A percentile compares a stretch with the other conserved stretches of the same genome.
phyloP scores from a whole-genome alignment of 371 early-diverging fungal genomes.

The Batrachochytrium dendrobatidis region DNA sequence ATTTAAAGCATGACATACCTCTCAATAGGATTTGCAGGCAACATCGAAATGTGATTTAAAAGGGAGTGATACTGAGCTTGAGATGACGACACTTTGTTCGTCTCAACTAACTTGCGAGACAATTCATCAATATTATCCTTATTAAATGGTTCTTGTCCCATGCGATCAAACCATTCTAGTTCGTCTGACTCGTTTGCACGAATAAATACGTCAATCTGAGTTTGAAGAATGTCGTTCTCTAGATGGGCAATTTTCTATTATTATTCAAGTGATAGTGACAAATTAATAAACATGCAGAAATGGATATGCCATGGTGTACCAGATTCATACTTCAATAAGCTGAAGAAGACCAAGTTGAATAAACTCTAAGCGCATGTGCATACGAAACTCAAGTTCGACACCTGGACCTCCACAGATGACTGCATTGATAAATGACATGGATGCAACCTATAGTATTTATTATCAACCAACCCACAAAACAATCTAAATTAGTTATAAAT shows the following conservation, averaged over 20 bases:
- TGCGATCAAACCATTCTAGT: conserved; percentile 3
- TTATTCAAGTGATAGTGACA: not conserved
- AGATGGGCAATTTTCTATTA: conserved; percentile 28
- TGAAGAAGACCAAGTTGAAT: conserved; percentile 34
- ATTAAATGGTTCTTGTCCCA: not conserved
- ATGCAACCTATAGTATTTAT: conserved; percentile 30
- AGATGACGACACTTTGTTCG: conserved; percentile 12
- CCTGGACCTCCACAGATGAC: conserved; percentile 45
- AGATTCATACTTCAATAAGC: conserved; percentile 31
- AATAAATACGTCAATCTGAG: conserved; percentile 43
- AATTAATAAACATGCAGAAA: not conserved
- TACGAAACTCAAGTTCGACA: conserved; percentile 37
- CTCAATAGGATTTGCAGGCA: conserved; percentile 23
- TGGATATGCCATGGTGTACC: not conserved
- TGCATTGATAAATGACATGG: conserved; percentile 46
- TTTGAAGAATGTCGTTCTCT: conserved; percentile 42
- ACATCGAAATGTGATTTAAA: conserved; percentile 18
- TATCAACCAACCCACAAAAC: not conserved
- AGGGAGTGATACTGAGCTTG: conserved; percentile 11
- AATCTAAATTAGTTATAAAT: not conserved
- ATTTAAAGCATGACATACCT: conserved; percentile 6
- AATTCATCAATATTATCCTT: conserved; percentile 1
- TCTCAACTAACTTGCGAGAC: conserved; percentile 4
- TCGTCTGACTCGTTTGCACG: conserved; percentile 34
- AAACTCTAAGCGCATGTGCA: conserved; percentile 48